These are phyloP conservation scores for Plicaturopsis crispa DNA, from an alignment of 768 basidiomycete species.

Conservation along the genomic window DNA sequence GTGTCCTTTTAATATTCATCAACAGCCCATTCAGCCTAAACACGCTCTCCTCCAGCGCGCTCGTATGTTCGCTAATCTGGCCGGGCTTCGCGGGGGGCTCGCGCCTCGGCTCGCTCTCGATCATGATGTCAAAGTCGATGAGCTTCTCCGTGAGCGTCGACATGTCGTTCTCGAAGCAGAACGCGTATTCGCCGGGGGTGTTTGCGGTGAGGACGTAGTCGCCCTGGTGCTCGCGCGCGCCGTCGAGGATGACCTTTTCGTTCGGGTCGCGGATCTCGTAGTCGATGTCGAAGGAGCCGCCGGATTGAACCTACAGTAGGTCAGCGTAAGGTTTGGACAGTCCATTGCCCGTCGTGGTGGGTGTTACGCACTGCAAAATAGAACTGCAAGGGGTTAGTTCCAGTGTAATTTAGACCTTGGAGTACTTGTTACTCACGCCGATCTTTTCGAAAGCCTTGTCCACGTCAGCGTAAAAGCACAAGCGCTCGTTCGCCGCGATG, in stretches of 20 bases:
- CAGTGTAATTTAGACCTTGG: background rate
- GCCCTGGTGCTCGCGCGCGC: slow-evolving; percentile 84
- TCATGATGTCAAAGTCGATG: slow-evolving; percentile 95
- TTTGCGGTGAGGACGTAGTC: slow-evolving; percentile 98
- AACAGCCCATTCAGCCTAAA: slow-evolving; percentile 86
- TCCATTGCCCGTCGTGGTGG: background rate
- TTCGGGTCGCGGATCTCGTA: slow-evolving; percentile 89
- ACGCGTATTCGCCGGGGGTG: slow-evolving; percentile 82
- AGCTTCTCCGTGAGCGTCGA: slow-evolving; percentile 91
- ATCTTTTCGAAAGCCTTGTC: slow-evolving; percentile 94
- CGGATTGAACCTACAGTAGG: slow-evolving; percentile 76
- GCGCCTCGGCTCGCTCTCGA: slow-evolving; percentile 91
- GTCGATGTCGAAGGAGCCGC: slow-evolving; percentile 94
- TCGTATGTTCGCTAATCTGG: slow-evolving; percentile 89
- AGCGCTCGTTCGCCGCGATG: slow-evolving; percentile 68
- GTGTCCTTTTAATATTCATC: slow-evolving; percentile 84
- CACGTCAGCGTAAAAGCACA: slow-evolving; percentile 95
- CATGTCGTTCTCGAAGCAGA: slow-evolving; percentile 99
- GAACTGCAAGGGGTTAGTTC: slow-evolving; percentile 47
- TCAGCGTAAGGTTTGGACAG: background rate
- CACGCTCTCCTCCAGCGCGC: slow-evolving; percentile 89
- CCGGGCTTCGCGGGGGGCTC: slow-evolving; percentile 84
- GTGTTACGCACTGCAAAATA: slow-evolving; percentile 80
- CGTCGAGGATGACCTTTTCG: slow-evolving; percentile 82
- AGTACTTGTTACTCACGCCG: slow-evolving; percentile 43